Conservation (phyloP, 179 eudicot genomes). For the Camellia oleifera region DNA sequence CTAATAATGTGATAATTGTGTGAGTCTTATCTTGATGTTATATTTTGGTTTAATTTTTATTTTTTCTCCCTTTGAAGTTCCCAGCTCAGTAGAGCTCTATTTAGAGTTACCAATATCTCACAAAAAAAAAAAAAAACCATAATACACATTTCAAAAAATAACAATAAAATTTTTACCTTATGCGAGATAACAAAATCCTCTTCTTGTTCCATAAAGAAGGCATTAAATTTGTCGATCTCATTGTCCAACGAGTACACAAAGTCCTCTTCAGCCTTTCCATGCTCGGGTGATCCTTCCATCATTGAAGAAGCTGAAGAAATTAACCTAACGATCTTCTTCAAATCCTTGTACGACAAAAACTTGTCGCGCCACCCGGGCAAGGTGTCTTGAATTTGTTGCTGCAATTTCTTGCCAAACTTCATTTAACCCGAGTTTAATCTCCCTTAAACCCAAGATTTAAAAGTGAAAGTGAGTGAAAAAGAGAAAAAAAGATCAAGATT, state of each 20-base stretch:
- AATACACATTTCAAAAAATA: not conserved
- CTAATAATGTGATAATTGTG: no score
- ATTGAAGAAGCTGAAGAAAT: slow-evolving; percentile 35
- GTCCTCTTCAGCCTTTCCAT: slow-evolving; percentile 50
- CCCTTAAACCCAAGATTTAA: not conserved
- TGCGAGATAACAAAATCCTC: slow-evolving; percentile 79
- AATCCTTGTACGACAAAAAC: slow-evolving; percentile 67
- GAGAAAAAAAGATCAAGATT: not conserved
- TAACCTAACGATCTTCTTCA: slow-evolving; percentile 63
- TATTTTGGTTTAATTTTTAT: no score
- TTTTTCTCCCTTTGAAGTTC: no score
- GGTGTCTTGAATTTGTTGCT: slow-evolving; percentile 69
- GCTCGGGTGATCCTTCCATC: slow-evolving; percentile 29
- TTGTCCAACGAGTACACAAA: slow-evolving; percentile 57
- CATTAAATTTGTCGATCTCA: slow-evolving; percentile 81
- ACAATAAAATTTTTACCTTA: slow-evolving; percentile 38
- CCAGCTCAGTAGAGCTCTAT: no score
- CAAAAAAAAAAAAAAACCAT: not conserved
- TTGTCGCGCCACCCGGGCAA: slow-evolving; percentile 79
- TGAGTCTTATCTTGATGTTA: no score
- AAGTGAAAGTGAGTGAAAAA: not conserved
- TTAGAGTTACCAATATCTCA: not conserved
- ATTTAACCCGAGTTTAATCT: slow-evolving; percentile 16
- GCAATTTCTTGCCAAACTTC: slow-evolving; percentile 86
- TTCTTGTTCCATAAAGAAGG: slow-evolving; percentile 78